phyloP scores from a whole-genome alignment of 257 asterid genomes.

The Capsicum baccatum region DNA sequence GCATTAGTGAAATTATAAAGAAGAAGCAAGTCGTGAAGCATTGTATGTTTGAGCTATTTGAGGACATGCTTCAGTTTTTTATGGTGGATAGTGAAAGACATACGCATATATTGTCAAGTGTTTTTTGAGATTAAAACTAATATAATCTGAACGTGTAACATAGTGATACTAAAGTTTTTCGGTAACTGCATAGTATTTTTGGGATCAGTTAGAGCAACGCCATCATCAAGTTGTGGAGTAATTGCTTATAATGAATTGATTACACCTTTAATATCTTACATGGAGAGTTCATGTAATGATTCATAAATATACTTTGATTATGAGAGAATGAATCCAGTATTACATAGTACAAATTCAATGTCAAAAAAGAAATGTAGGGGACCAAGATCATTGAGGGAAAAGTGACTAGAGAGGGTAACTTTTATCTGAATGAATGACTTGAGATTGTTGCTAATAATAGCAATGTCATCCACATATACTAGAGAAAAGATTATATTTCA shows the following conservation, averaged over 20 bases:
- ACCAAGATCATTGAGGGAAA: neutral
- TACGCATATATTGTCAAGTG: neutral
- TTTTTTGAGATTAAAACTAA: neutral
- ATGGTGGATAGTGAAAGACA: neutral
- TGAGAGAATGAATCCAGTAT: neutral
- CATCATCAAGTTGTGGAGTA: neutral
- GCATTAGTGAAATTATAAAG: neutral
- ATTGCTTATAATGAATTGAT: neutral
- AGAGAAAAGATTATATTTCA: neutral
- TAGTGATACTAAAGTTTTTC: neutral
- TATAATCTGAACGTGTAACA: neutral
- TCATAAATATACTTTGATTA: neutral
- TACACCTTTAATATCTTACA: neutral
- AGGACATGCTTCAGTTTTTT: neutral
- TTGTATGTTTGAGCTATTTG: neutral
- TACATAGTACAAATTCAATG: no score
- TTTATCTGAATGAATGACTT: neutral
- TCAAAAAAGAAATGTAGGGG: neutral
- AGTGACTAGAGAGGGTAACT: neutral
- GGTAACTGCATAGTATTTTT: neutral
- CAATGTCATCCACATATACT: neutral
- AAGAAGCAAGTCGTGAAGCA: neutral
- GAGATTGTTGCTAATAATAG: neutral
- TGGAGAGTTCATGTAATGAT: neutral
- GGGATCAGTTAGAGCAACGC: neutral